Evolutionary conservation across 768 basidiomycete genomes (phyloP), one percentile per base, ranked within the genome.

Genomic region (Termitomyces sp.): DNA sequence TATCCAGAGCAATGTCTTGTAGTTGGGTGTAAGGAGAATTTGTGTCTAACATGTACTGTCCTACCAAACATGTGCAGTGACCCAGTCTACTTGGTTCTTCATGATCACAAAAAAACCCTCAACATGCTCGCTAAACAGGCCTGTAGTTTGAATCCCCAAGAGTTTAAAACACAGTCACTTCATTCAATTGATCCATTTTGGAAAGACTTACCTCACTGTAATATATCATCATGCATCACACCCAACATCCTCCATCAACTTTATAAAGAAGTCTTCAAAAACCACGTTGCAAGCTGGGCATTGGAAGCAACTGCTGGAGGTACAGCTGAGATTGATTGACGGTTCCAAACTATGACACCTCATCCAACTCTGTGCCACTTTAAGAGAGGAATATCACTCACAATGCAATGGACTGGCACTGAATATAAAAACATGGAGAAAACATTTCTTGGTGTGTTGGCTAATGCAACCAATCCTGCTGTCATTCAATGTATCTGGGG

Each of bases 211-310:
- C n/a, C 75, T 0, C 65, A 73, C 26, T 60, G 60, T 57, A 61
- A 79, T 56, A 80, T 81, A 41, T 77, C 75, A 62, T 0, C 35
- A 0, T 69, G 59, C n/a, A 60, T 82, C 33, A 76, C 74, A 0
- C 72, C 75, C 16, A 68, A 79, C 68, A 46, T 79, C 30, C 73
- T 82, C 16, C 79, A 81, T 61, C 78, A 81, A 62, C 67, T 82
- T 0, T 73, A 80, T 65, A 77, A 82, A 61, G 80, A 80, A 0
- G 57, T 79, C 2, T 77, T 81, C n/a, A 77, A 77, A 52, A 74
- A 79, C 52, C 79, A 80, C 51, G 53, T 77, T 3, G 67, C 73
- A 0, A 69, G 65, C 6, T 81, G 76, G 79, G 63, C 12, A 65
- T 64, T 7, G 20, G 35, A 57, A 12, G 36, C 47, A 43, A 61